These are phyloP conservation scores for Trichoderma atrobrunneum DNA, from an alignment of 2,329 filamentous ascomycete species.

Conservation along the genomic window DNA sequence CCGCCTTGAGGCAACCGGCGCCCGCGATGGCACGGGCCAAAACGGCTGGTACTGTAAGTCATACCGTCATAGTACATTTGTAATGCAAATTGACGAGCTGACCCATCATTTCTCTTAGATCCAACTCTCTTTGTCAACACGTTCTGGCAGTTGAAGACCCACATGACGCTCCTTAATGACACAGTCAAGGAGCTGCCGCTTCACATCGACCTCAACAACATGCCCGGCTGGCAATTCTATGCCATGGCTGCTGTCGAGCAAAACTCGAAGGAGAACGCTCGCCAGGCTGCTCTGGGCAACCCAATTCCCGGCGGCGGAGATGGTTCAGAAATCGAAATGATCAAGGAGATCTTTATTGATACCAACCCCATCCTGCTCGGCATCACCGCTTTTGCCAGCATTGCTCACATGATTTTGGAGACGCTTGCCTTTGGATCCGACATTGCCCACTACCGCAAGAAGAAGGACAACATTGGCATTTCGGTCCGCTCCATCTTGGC, in stretches of 20 bases:
- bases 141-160: slow-evolving; percentile 91
- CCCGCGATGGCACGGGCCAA: slow-evolving; percentile 78
- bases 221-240: slow-evolving; percentile 86
- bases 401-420: slow-evolving; percentile 93
- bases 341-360: slow-evolving; percentile 93
- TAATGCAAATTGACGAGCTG: background rate
- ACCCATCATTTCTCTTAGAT: slow-evolving; percentile 35
- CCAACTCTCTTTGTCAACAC: slow-evolving; percentile 90
- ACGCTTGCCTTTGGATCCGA: slow-evolving; percentile 96
- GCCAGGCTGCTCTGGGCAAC: slow-evolving; percentile 71
- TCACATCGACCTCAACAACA: slow-evolving; percentile 78
- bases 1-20: slow-evolving; percentile 73
- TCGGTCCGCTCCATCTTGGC: slow-evolving; percentile 93
- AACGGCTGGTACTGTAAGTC: slow-evolving; percentile 81
- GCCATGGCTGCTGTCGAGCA: slow-evolving; percentile 81
- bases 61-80: background rate
- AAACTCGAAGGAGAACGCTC: slow-evolving; percentile 78
- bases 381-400: slow-evolving; percentile 78
- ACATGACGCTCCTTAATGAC: slow-evolving; percentile 89
- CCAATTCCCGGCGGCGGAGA: slow-evolving; percentile 75
- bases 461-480: slow-evolving; percentile 98
- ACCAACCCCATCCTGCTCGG: slow-evolving; percentile 88
- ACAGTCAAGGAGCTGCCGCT: slow-evolving; percentile 81
- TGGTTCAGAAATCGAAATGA: slow-evolving; percentile 91
- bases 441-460: slow-evolving; percentile 97